Conservation (phyloP, 371 early-diverging fungal genomes). For the Dipsacomyces acuminosporus region DNA sequence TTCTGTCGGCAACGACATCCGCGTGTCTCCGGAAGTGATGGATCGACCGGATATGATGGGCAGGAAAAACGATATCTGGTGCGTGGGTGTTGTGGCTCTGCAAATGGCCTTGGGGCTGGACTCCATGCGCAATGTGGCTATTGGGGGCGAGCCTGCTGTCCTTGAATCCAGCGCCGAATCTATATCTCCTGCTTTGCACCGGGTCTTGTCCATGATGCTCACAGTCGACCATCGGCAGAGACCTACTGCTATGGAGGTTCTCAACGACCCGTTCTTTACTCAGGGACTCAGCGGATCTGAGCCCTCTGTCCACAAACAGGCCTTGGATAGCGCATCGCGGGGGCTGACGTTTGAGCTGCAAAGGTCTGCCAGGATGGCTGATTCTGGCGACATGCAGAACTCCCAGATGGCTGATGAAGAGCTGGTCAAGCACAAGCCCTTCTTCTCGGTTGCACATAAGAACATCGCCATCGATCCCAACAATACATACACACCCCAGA, state of each 20-base stretch:
- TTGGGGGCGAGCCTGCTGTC: constrained; percentile 54
- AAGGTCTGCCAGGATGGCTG: constrained; percentile 34
- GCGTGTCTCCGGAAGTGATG: constrained; percentile 58
- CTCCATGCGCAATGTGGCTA: constrained; percentile 52
- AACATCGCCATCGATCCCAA: constrained; percentile 12
- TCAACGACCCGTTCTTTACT: constrained; percentile 63
- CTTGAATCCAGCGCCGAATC: constrained; percentile 46
- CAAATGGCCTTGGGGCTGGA: constrained; percentile 72
- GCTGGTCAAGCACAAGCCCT: constrained; percentile 16
- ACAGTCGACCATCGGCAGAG: constrained; percentile 60
- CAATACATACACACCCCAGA: not conserved
- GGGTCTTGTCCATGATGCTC: constrained; percentile 55
- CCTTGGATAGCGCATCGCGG: constrained; percentile 41
- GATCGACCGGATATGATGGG: constrained; percentile 56
- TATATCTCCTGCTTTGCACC: constrained; percentile 51
- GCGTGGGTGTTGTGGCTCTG: constrained; percentile 62
- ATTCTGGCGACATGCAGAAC: not conserved
- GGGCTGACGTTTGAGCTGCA: constrained; percentile 35
- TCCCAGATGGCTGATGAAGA: constrained; percentile 12
- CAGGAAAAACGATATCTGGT: constrained; percentile 76
- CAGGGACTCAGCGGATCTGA: constrained; percentile 31
- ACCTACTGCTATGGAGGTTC: constrained; percentile 61
- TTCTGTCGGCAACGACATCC: constrained; percentile 33
- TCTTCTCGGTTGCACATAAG: constrained; percentile 32
- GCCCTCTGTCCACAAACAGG: constrained; percentile 39